Evolutionary conservation across 2,329 filamentous ascomycete species (phyloP).

Genomic region (Colletotrichum spinosum): DNA sequence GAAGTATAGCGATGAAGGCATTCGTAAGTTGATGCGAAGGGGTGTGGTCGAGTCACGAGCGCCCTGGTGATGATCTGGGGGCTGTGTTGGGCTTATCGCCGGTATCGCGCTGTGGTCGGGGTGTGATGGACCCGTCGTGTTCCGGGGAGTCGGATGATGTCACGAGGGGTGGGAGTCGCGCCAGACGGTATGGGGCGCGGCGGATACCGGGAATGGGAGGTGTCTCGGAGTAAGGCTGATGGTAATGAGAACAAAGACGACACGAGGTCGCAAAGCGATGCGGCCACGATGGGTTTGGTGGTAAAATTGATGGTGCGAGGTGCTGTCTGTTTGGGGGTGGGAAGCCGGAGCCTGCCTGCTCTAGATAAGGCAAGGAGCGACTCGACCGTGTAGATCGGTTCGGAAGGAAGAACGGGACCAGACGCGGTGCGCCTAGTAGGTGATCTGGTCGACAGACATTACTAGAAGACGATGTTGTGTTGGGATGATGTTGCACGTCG

Average conservation of each 20-base stretch:
- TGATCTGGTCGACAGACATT: conserved; percentile 38
- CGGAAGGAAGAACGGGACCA: conserved; percentile 35
- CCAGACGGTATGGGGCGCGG: conserved; percentile 25
- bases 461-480: conserved; percentile 23
- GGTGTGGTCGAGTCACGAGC: conserved; percentile 2
- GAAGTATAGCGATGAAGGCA: conserved; percentile 9
- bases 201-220: conserved; percentile 15
- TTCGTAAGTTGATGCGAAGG: conserved; percentile 15
- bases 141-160: conserved; percentile 37
- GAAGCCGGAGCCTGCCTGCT: conserved; percentile 30
- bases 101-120: conserved; percentile 31
- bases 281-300: conserved; percentile 8
- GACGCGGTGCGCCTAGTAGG: conserved; percentile 39
- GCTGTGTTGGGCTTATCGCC: conserved; percentile 30
- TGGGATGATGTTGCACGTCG: conserved; percentile 15
- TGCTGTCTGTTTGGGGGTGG: conserved; percentile 27
- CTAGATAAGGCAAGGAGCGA: conserved; percentile 33
- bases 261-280: conserved; percentile 21
- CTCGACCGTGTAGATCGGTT: conserved; percentile 37
- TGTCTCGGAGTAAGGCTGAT: conserved; percentile 25
- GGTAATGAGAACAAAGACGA: conserved; percentile 3
- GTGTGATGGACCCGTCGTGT: conserved; percentile 32
- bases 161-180: conserved; percentile 34
- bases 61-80: conserved; percentile 3
- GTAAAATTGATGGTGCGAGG: conserved; percentile 9